Conservation (phyloP, 2,329 filamentous ascomycete species). For the Curvularia verruculosa region DNA sequence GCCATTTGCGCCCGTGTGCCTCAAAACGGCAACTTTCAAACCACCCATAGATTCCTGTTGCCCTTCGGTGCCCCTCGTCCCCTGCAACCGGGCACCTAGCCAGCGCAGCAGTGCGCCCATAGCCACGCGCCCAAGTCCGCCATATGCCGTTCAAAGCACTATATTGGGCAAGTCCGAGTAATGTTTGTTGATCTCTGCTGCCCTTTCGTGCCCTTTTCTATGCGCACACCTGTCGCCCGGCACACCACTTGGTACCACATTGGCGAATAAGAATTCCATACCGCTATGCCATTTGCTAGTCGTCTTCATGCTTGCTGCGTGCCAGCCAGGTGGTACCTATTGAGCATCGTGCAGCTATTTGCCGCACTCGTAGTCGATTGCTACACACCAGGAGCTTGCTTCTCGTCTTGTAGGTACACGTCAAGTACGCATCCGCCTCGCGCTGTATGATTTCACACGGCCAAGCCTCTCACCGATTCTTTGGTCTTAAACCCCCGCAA, state of each 20-base stretch:
- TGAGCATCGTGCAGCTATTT: neutral
- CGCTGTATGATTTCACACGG: neutral
- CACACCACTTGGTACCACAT: neutral
- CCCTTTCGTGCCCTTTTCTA: conserved; percentile 5
- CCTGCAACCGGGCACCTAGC: neutral
- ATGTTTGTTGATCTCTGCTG: neutral
- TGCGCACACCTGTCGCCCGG: neutral
- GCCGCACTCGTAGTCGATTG: neutral
- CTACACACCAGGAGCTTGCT: neutral
- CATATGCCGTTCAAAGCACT: neutral
- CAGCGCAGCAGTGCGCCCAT: neutral
- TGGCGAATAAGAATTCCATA: conserved; percentile 1
- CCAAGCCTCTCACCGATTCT: conserved; percentile 1
- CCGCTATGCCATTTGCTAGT: neutral
- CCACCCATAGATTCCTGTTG: conserved; percentile 2
- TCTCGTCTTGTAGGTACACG: neutral
- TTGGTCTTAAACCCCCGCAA: neutral
- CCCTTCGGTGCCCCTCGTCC: conserved; percentile 1
- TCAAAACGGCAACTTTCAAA: conserved; percentile 2
- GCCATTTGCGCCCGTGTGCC: neutral
- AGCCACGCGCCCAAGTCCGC: neutral
- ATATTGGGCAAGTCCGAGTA: neutral
- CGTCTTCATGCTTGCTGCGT: conserved; percentile 1
- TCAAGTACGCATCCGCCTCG: neutral
- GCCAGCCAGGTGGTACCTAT: neutral